Percentiles rank a stretch among this genome's conserved stretches.
Evolutionary conservation across 495 filamentous ascomycete genomes (phyloP).

Genomic region (Melanomma pulvis-pyrius): DNA sequence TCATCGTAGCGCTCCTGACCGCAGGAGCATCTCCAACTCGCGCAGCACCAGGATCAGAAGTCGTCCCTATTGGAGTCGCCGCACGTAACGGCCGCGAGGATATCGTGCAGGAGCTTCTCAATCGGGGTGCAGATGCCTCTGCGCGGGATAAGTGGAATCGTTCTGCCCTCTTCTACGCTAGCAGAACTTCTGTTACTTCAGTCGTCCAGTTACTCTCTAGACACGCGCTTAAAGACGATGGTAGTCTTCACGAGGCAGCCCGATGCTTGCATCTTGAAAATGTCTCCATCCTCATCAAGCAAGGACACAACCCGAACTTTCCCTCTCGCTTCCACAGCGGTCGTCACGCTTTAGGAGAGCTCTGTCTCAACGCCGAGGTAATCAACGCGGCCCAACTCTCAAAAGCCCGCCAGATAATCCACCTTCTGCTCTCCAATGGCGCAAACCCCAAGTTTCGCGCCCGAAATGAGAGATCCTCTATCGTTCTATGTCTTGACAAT

Average conservation of each 20-base stretch:
- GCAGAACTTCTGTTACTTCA: constrained; percentile 4
- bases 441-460: constrained; percentile 30
- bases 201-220: constrained; percentile 11
- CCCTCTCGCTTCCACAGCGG: constrained; percentile 24
- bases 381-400: constrained; percentile 21
- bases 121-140: constrained; percentile 26
- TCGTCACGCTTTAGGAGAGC: constrained; percentile 29
- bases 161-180: constrained; percentile 31
- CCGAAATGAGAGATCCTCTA: constrained; percentile 23
- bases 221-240: constrained; percentile 25
- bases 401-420: constrained; percentile 21
- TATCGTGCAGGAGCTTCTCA: constrained; percentile 22
- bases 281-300: constrained; percentile 9
- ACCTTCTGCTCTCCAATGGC: constrained; percentile 24
- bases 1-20: constrained; percentile 22
- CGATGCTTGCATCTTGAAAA: constrained; percentile 16
- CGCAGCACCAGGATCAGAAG: constrained; percentile 12
- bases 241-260: constrained; percentile 35
- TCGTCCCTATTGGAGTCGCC: constrained; percentile 18
- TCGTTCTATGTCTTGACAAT: constrained; percentile 32
- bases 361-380: constrained; percentile 21
- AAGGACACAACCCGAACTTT: constrained; percentile 30
- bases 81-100: constrained; percentile 25
- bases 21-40: constrained; percentile 26
- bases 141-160: constrained; percentile 28